Evolutionary conservation across 148 eudicot genomes (phyloP), one percentile per base, ranked within the genome.

Genomic region (Camellia lanceoleosa): DNA sequence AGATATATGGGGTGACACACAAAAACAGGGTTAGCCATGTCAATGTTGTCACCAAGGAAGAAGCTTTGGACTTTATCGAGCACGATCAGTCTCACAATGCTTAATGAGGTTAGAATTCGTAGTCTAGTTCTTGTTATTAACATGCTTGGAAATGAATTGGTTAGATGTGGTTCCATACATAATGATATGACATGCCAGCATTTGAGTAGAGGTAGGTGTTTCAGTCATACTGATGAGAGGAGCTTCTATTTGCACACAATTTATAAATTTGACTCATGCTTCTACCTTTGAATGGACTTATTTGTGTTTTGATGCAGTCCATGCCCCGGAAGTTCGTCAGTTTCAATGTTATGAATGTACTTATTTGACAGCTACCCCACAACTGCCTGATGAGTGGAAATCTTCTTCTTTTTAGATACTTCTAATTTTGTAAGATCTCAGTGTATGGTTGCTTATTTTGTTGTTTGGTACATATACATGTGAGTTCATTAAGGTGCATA

Each of bases 1-100:
- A 90, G 87, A 92, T 96, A 75, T 93, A 96, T 74, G 93, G 97
- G 38, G 98, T 96, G 84, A 91, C 90, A 2, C 99, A 93, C 90
- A 88, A 91, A 77, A 94, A 88, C 75, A 88, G 99, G 72, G 97
- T 96, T 71, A 96, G 99, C 82, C 86, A 78, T 3, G 98, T 96
- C 51, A 86, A 92, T 84, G 91, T 94, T 62, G 83, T 94, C 75
- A 54, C 95, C 69, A 88, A 74, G 77, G 98, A 91, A 14, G 95
- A 94, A 61, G 99, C 99, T 18, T 83, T 96, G 74, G 89, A 82
- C 68, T 96, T 96, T 76, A 94, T 94, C n/a, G 97, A 93, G 88
- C 95, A 87, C 19, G 98, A 96, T 79, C 95, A 94, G 80, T 87
- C 94, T 68, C 92, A 91, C 59, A 91, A 92, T 83, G 88, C 87